Conservation (phyloP, 2,329 filamentous ascomycete species). For the Beauveria australis region DNA sequence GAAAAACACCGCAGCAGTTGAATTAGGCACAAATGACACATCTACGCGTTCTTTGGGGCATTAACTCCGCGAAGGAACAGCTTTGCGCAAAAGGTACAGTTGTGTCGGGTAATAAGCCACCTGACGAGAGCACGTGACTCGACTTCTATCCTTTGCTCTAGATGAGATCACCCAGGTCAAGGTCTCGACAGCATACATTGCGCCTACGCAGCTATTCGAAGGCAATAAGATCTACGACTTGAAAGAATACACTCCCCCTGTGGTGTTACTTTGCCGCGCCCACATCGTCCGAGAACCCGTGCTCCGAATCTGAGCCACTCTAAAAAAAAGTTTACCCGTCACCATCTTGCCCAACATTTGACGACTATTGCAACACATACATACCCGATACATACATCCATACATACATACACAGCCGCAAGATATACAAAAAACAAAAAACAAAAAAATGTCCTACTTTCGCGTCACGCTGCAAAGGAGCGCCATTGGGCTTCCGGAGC, state of each 20-base stretch:
- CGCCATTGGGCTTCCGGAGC: conserved; percentile 76
- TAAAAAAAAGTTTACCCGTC: too few relatives aligned
- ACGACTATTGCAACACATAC: not conserved
- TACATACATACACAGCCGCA: not conserved
- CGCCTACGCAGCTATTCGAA: not conserved
- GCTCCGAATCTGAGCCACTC: too few relatives aligned
- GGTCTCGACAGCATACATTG: not conserved
- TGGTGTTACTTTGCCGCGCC: not conserved
- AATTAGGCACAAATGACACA: too few relatives aligned
- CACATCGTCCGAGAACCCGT: too few relatives aligned
- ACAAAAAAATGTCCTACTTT: conserved; percentile 64
- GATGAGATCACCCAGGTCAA: not conserved
- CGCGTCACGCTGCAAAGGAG: conserved; percentile 85
- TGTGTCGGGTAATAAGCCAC: not conserved
- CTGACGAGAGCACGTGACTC: not conserved
- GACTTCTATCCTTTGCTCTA: not conserved
- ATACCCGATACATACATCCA: not conserved
- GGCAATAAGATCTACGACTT: not conserved
- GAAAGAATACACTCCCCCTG: not conserved
- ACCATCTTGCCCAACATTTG: not conserved
- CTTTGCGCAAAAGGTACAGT: not conserved
- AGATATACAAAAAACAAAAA: not conserved
- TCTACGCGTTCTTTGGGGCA: too few relatives aligned
- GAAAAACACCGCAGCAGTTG: too few relatives aligned
- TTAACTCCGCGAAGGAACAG: not conserved